Evolutionary conservation across 306 rosid genomes (phyloP), one percentile per base, ranked within the genome.

Genomic region (Rubus idaeus): DNA sequence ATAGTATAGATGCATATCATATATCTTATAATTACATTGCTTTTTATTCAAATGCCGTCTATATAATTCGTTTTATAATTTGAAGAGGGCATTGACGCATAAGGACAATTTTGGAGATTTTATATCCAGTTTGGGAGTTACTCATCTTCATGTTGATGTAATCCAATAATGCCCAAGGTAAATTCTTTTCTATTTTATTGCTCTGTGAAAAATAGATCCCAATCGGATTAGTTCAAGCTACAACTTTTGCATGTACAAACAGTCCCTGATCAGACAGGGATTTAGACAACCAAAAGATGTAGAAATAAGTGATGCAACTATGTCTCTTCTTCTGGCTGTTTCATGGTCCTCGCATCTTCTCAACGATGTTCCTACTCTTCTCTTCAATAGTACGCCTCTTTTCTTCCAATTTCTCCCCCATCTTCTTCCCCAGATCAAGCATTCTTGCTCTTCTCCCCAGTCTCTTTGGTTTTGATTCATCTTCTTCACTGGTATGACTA

Each of bases 371-470:
- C 65, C 94, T 79, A 77, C 97, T 81, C 86, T 82, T 93, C 79
- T 95, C 98, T 83, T 89, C 98, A 39, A 93, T 57, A 57, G 85
- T 77, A 20, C 96, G 92, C 86, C 85, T 91, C 86, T 92, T 92
- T 78, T 95, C 97, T 86, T 92, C 99, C 10, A 90, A 81, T 82
- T 90, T 95, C 83, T 92, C 93, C 12, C 93, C 85, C 97, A 95
- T 63, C 85, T 80, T 95, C 89, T 87, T 95, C 73, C 91, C 79
- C 61, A 92, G 78, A 83, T 90, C 97, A 63, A 88, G 78, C 87
- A 95, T 89, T 83, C 74, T 92, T 80, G 90, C 97, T 82, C 72
- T 92, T 86, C 69, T 88, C 66, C 99, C 97, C 50, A 79, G 53
- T 87, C 86, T 90, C 84, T 73, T 95, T 44, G 83, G 80, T 88